Base-by-base conservation (phyloP, 2,329 filamentous ascomycete species). In the Cytospora mali region DNA sequence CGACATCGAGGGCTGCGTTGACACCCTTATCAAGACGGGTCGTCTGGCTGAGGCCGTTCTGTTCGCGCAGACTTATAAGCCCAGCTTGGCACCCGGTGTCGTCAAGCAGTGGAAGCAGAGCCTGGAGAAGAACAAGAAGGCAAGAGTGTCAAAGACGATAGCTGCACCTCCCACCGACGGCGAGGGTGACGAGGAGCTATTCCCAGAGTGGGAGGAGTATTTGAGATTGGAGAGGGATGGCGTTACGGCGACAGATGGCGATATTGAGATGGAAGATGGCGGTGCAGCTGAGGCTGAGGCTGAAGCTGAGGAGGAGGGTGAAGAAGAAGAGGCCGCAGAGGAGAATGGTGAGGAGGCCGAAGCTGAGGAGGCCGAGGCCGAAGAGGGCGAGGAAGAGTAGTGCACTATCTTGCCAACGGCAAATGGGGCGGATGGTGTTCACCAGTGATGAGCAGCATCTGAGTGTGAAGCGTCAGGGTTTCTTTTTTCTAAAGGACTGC, bases 131-230 rank as follows among this genome's bases (percentile, higher is more conserved):
- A 84, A 82, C 58, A 94, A 94, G 75, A 97, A 96, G 81, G 85
- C 83, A 13, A 92, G 95, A 68, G 90, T 98, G 4, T 87, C 90
- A 13, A 90, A 94, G 77, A 82, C 93, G 56, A 84, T 99, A 59
- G 94, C 91, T 65, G 84, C 92, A 0, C 95, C 95, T 0, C 90
- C 87, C 0, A 46, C 46, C 25, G 64, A 64, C n/a, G 89, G 90
- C 69, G 64, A 66, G 25, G 88, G 91, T 69, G 91, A 93, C 64
- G 90, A 90, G 48, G 93, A 96, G 3, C 83, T 99, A 69, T 99
- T 99, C 79, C 94, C 94, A 0, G 92, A 97, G 71, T 99, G 95
- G 95, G 91, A 97, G 5, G 90, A 95, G 75, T 97, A 92, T 81
- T 74, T 98, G 69, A 83, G 84, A 71, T 74, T 97, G 66, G 95